Conservation (phyloP, 305 asterid genomes). For the Fraxinus angustifolia region DNA sequence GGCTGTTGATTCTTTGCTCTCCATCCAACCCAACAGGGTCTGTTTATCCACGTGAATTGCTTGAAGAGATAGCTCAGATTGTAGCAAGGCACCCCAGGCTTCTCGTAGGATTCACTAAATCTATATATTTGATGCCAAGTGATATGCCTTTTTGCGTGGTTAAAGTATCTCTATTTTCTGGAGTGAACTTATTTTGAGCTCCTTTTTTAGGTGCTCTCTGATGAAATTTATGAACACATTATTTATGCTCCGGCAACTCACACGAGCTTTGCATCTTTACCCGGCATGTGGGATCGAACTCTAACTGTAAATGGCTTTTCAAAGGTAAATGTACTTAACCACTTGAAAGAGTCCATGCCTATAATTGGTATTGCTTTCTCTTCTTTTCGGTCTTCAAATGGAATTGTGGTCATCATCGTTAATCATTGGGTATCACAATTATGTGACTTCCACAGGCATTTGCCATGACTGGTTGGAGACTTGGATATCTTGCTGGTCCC, state of each 20-base stretch:
- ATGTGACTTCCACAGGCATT: conserved; percentile 52
- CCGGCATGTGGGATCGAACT: conserved; percentile 93
- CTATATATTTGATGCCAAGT: not conserved
- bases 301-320: conserved; percentile 94
- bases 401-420: not conserved
- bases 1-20: conserved; percentile 88
- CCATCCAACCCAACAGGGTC: conserved; percentile 99
- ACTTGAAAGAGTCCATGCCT: not conserved
- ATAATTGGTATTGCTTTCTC: conserved; percentile 1
- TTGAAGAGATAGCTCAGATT: conserved; percentile 79
- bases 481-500: conserved; percentile 84
- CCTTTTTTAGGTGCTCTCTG: conserved; percentile 70
- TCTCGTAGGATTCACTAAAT: conserved; percentile 46
- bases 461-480: conserved; percentile 99
- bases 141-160: not conserved
- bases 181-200: not conserved
- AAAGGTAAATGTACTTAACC: conserved; percentile 46
- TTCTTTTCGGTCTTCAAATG: conserved; percentile 25
- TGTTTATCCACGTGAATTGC: conserved; percentile 76
- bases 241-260: conserved; percentile 91
- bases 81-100: conserved; percentile 90
- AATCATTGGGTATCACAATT: not conserved
- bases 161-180: not conserved
- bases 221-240: conserved; percentile 92
- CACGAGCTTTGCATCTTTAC: conserved; percentile 95